Evolutionary conservation across 768 basidiomycete genomes (phyloP), one percentile per base, ranked within the genome.

Genomic region (Boletus subcaerulescens): DNA sequence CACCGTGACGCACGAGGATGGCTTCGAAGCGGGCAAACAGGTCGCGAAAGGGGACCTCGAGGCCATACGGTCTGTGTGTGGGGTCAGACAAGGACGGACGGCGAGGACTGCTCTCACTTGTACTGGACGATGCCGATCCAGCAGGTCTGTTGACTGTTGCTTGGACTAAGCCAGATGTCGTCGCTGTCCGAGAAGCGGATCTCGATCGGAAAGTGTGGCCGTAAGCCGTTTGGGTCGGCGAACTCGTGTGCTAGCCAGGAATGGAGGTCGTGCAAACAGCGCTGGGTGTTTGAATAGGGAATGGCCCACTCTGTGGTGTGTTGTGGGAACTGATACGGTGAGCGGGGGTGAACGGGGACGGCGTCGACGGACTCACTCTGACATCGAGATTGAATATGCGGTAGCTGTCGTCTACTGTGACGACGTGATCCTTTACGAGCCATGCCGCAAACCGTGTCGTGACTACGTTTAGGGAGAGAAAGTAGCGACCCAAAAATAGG

Each of bases 81-180:
- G 40, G 33, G 50, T 59, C 44, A 60, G 56, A 49, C 29, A 29
- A 31, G 1, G 45, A 42, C 33, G 24, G 48, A 57, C 35, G 46
- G 50, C 26, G 48, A 18, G 15, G 45, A 41, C 49, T 14, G 8
- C 73, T 14, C 90, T 65, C 54, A 98, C 96, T 92, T 93, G 76
- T 86, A 99, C 66, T 95, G 92, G n/a, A 97, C 83, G 49, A 98
- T 84, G n/a, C 97, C 97, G 56, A 99, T 91, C 90, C 94, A 99
- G 61, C 87, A 89, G 9, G 89, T 94, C 67, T 74, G 76, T 53
- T 84, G 80, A 49, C 86, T 87, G 65, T 83, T 84, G 65, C 88
- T 87, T 3, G 97, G 97, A 68, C 90, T 93, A 32, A 99, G 77
- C 92, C 92, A 98, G 49, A 97, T 90, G 65, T 97, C 91, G 71